Conservation (phyloP, 1,284 basidiomycete species). For the Afroboletus lepidellus region DNA sequence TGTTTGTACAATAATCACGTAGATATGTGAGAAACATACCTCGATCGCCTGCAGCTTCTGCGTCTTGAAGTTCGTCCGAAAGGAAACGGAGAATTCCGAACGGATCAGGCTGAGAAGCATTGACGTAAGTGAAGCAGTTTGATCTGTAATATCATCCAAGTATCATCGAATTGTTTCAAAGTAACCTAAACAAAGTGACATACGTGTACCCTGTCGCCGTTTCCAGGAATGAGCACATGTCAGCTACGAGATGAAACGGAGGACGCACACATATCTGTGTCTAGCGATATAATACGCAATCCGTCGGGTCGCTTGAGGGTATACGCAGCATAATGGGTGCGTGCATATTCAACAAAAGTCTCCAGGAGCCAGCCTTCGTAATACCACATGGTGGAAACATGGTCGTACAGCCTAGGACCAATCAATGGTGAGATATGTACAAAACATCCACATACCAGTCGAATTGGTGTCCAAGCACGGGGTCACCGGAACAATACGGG, state of each 20-base stretch:
- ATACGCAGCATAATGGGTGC: conserved; percentile 71
- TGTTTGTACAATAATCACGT: not conserved
- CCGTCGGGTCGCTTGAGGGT: conserved; percentile 65
- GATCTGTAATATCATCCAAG: conserved; percentile 34
- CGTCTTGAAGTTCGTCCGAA: conserved; percentile 76
- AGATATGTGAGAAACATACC: too few species aligned
- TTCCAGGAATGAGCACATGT: too few species aligned
- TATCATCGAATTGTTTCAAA: not conserved
- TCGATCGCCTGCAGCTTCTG: conserved; percentile 65
- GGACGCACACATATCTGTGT: conserved; percentile 65
- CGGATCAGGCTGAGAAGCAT: conserved; percentile 66
- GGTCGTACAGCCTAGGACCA: conserved; percentile 65
- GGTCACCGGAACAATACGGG: conserved; percentile 54
- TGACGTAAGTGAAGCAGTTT: conserved; percentile 76
- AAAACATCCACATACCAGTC: conserved; percentile 47
- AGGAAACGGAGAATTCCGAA: conserved; percentile 77
- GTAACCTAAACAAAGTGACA: conserved; percentile 10
- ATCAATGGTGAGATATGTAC: not conserved
- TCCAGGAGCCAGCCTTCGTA: conserved; percentile 70
- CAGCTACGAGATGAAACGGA: not conserved
- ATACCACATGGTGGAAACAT: conserved; percentile 64
- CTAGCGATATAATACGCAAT: conserved; percentile 70
- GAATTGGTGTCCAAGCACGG: conserved; percentile 53
- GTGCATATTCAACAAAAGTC: conserved; percentile 54
- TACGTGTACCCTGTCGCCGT: conserved; percentile 35